phyloP scores from a whole-genome alignment of 2,329 filamentous ascomycete species.

The Hyphodiscus sp. region DNA sequence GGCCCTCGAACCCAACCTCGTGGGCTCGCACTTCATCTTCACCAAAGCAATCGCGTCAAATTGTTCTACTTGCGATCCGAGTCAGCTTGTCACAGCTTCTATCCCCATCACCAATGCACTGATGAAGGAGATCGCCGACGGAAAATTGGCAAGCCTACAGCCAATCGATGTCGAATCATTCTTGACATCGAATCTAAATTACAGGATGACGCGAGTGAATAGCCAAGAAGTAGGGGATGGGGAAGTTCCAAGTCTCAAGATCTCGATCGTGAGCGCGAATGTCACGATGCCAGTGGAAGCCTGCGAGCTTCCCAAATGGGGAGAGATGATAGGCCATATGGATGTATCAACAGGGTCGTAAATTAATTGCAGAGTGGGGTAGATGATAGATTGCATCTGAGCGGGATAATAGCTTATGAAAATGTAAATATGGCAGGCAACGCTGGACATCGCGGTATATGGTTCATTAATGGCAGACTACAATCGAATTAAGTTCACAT shows the following conservation, averaged over 20 bases:
- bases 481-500: too few species aligned
- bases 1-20: slow-evolving; percentile 25
- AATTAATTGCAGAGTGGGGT: background rate
- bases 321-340: slow-evolving; percentile 11
- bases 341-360: slow-evolving; percentile 1
- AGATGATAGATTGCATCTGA: background rate
- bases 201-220: slow-evolving; percentile 19
- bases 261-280: slow-evolving; percentile 20
- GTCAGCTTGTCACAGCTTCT: slow-evolving; percentile 32
- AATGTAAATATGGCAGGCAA: background rate
- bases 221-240: slow-evolving; percentile 14
- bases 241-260: slow-evolving; percentile 20
- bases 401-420: background rate
- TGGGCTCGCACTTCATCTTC: slow-evolving; percentile 32
- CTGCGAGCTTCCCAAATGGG: slow-evolving; percentile 14
- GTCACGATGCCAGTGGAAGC: slow-evolving; percentile 9
- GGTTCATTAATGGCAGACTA: too few species aligned
- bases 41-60: slow-evolving; percentile 17
- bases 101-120: slow-evolving; percentile 40
- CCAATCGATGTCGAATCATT: slow-evolving; percentile 21
- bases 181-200: slow-evolving; percentile 23
- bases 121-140: slow-evolving; percentile 24
- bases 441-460: too few species aligned
- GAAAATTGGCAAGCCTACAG: slow-evolving; percentile 28
- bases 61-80: slow-evolving; percentile 14